Evolutionary conservation across 2,329 filamentous ascomycete genomes (phyloP).

Genomic region (Falciphora oryzae): DNA sequence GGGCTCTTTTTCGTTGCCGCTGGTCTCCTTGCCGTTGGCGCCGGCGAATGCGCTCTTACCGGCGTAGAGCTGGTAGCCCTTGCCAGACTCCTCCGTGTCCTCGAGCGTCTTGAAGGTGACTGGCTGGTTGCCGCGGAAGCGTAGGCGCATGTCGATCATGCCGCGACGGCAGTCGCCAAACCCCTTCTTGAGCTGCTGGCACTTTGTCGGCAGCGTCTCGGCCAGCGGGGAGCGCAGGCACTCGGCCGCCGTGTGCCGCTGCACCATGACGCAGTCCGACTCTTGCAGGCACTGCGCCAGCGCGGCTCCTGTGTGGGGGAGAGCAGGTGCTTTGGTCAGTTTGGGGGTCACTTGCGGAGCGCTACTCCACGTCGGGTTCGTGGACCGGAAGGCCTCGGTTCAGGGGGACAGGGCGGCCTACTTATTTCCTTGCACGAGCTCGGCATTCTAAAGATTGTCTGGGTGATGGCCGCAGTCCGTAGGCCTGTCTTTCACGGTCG

Average conservation of each 20-base stretch:
- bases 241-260: constrained; percentile 79
- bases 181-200: constrained; percentile 87
- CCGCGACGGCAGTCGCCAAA: constrained; percentile 95
- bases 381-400: background rate
- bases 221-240: constrained; percentile 79
- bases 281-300: constrained; percentile 93
- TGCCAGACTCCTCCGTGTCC: constrained; percentile 50
- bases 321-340: constrained; percentile 11
- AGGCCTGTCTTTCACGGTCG: background rate
- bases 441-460: constrained; percentile 51
- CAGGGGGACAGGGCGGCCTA: constrained; percentile 40
- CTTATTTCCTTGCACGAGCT: constrained; percentile 96
- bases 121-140: constrained; percentile 90
- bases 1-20: constrained; percentile 58
- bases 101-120: constrained; percentile 59
- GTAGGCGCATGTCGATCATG: constrained; percentile 97
- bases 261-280: constrained; percentile 91
- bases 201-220: constrained; percentile 77
- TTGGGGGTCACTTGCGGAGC: background rate
- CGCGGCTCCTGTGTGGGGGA: constrained; percentile 62
- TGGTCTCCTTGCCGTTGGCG: constrained; percentile 53
- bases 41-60: constrained; percentile 66
- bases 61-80: constrained; percentile 70
- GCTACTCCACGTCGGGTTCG: background rate
- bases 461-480: background rate